Evolutionary conservation across 2,329 filamentous ascomycete species (phyloP), one percentile per base, ranked within the genome.

Genomic region (Calonectria pseudoturangicola): DNA sequence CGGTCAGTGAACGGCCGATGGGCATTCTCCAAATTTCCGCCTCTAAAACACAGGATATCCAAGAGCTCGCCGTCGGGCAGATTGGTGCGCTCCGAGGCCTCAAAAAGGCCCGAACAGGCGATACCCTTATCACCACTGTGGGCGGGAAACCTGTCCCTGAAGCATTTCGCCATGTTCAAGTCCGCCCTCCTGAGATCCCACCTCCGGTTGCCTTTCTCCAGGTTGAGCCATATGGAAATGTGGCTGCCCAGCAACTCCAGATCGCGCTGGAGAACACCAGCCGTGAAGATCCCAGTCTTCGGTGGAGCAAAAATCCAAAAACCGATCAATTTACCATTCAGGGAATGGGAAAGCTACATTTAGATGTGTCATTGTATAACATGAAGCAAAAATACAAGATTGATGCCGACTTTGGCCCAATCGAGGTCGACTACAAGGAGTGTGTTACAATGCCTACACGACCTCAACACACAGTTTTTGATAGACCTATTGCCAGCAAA

Each of bases 131-230:
- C 41, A 92, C 93, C 2, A 95, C 95, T 77, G 87, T 90, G 28
- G 91, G 84, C 10, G 85, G 85, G 81, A 89, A 89, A 8, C 89
- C 90, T 0, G 92, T 95, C 1, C 91, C 93, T 21, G 89, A 92
- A 18, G 89, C 91, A 0, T 86, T 98, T 62, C 92, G 93, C 63
- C 92, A 89, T 18, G 86, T 98, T 18, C 95, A 98, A 80, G 90
- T 99, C 43, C 92, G 95, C 18, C 95, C 97, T 0, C 97, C 98
- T 33, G 91, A 94, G 72, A 94, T 98, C 0, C 96, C 97, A 0
- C 95, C 97, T 0, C 95, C 97, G 0, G 97, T 99, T 0, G 98
- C 98, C 81, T 99, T 98, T 83, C 93, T 97, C n/a, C 95, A 96
- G 73, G 92, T 98, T 33, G 96, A 98, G 75, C 95, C 89, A 0